Conservation (phyloP, 768 basidiomycete species). For the Mycena filopes region DNA sequence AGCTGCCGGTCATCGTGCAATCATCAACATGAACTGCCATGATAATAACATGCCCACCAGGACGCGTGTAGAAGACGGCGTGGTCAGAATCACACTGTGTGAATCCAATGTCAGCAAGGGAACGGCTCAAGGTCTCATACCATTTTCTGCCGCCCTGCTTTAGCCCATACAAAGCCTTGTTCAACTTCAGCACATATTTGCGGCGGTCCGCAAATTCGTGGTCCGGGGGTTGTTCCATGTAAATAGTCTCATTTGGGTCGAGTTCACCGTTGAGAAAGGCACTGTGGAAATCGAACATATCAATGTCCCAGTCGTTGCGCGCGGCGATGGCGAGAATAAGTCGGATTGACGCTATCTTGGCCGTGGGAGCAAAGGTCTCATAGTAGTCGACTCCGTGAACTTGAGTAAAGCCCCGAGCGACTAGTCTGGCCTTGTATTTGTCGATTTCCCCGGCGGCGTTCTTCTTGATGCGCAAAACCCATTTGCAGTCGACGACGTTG, state of each 20-base stretch:
- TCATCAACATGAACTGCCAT: constrained; percentile 29
- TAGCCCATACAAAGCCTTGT: constrained; percentile 36
- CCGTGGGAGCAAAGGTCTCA: constrained; percentile 48
- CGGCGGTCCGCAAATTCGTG: constrained; percentile 18
- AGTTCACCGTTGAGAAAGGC: constrained; percentile 40
- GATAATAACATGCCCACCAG: constrained; percentile 8
- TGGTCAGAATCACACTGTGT: neutral
- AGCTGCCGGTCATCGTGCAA: constrained; percentile 28
- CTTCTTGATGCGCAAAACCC: constrained; percentile 55
- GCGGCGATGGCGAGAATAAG: constrained; percentile 46
- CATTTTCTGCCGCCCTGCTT: constrained; percentile 37
- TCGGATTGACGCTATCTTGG: constrained; percentile 37
- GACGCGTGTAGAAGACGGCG: constrained; percentile 1
- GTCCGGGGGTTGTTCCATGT: constrained; percentile 45
- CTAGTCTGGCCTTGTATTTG: neutral
- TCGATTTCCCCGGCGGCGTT: constrained; percentile 45
- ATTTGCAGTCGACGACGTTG: constrained; percentile 46
- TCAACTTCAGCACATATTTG: constrained; percentile 27
- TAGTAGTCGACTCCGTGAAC: constrained; percentile 51
- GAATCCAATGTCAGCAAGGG: neutral
- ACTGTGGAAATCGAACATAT: constrained; percentile 26
- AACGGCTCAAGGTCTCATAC: constrained; percentile 23
- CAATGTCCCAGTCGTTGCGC: constrained; percentile 30
- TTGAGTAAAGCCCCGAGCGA: constrained; percentile 44
- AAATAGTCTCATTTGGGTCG: constrained; percentile 37